Evolutionary conservation across 768 basidiomycete genomes (phyloP), one percentile per base, ranked within the genome.

Genomic region (Guyanaporus albipodus): DNA sequence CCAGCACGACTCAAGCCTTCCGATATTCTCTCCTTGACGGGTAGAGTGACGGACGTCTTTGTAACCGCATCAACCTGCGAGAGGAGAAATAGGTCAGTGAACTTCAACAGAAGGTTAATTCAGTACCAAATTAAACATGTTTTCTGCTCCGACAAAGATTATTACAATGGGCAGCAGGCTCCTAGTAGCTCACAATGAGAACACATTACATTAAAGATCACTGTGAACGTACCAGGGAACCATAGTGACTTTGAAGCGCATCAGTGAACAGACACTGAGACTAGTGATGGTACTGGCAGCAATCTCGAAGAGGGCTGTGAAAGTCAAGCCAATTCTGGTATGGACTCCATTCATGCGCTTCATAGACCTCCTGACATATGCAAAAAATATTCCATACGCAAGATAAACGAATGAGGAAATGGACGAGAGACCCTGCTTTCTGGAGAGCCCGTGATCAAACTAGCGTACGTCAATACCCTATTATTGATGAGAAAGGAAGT

Each of bases 61-160:
- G 83, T 79, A 22, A 95, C 88, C 0, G 89, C 89, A 55, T 91
- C 87, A 11, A 91, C 87, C 90, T 83, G 63, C 34, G 46, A 51
- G 60, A 48, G 32, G 39, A n/a, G 37, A 59, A 50, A 54, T 68
- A 60, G 61, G 50, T 42, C 54, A 59, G 42, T 23, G 46, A 50
- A 43, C 45, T 35, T 22, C 42, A 47, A 57, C 28, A 17, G 32
- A 4, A 38, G 36, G 19, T 14, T 22, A n/a, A 42, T 24, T 28
- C 66, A 83, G 52, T 64, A 92, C 92, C 63, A 99, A 73, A 58
- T 85, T 87, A 63, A 92, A 90, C 94, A 98, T 97, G 58, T 97
- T 98, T 70, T 98, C 95, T 3, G 91, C 88, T 3, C 95, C 95
- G 12, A 95, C 87, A 54, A 98, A 94, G 7, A 93, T 80, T 41